Conservation (phyloP, 805 yeast genomes). For the Hanseniaspora osmophila region DNA sequence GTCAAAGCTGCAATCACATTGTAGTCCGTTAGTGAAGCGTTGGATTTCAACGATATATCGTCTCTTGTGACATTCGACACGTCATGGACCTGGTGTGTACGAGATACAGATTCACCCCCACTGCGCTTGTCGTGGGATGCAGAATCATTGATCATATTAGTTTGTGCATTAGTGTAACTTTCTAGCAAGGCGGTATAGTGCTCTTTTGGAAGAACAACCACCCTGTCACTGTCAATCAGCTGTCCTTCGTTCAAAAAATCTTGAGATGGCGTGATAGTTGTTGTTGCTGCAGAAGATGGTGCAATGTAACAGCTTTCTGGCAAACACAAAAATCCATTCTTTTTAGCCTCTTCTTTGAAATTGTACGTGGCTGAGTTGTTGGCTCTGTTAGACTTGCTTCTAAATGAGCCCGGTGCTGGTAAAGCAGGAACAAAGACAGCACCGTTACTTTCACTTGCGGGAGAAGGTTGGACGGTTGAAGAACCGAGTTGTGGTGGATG, state of each 20-base stretch:
- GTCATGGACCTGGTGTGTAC: too few species aligned
- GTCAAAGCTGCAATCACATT: constrained; percentile 76
- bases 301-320: constrained; percentile 49
- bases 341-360: constrained; percentile 26
- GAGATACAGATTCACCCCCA: too few species aligned
- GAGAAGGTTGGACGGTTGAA: not conserved
- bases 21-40: constrained; percentile 50
- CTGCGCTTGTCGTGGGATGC: not conserved
- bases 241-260: not conserved
- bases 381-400: not conserved
- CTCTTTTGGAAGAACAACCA: not conserved
- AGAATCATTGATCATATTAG: constrained; percentile 1
- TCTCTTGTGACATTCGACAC: constrained; percentile 15
- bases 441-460: not conserved
- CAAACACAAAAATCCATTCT: constrained; percentile 36
- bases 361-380: not conserved
- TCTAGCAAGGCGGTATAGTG: constrained; percentile 9
- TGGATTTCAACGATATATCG: constrained; percentile 32
- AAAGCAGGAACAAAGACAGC: not conserved
- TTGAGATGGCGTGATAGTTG: not conserved
- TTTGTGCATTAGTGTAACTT: constrained; percentile 8
- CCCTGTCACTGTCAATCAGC: not conserved
- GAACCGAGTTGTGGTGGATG: not conserved
- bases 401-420: not conserved
- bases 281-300: constrained; percentile 35